Conservation (phyloP, 2,329 filamentous ascomycete species). For the Pseudocercospora crystallina region DNA sequence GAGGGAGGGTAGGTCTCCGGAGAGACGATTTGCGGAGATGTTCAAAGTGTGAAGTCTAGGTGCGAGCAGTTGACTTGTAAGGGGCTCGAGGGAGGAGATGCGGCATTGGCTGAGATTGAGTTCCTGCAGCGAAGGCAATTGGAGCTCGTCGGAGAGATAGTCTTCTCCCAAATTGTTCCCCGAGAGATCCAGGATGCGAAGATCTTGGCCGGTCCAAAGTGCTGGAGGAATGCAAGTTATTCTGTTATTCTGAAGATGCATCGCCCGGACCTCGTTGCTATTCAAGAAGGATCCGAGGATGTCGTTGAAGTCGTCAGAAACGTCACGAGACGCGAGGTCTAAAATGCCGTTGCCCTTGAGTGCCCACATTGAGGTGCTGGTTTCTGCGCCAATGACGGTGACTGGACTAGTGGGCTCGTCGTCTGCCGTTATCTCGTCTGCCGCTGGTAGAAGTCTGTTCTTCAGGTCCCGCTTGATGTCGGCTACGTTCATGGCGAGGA, state of each 20-base stretch:
- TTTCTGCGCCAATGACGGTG: slow-evolving; percentile 25
- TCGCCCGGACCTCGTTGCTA: slow-evolving; percentile 50
- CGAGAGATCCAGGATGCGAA: slow-evolving; percentile 54
- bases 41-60: slow-evolving; percentile 75
- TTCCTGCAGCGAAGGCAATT: slow-evolving; percentile 70
- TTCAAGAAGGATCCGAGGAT: slow-evolving; percentile 46
- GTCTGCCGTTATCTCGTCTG: slow-evolving; percentile 39
- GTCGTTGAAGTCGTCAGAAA: slow-evolving; percentile 41
- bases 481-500: slow-evolving; percentile 74
- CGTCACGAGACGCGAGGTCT: slow-evolving; percentile 40
- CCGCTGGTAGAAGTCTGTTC: slow-evolving; percentile 62
- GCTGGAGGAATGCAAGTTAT: slow-evolving; percentile 68
- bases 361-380: slow-evolving; percentile 25
- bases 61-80: slow-evolving; percentile 68
- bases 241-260: slow-evolving; percentile 76
- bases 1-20: slow-evolving; percentile 64
- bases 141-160: slow-evolving; percentile 61
- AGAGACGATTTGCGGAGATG: slow-evolving; percentile 77
- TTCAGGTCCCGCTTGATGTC: slow-evolving; percentile 75
- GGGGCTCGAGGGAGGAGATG: slow-evolving; percentile 66
- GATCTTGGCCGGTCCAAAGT: slow-evolving; percentile 66
- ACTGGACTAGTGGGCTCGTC: slow-evolving; percentile 24
- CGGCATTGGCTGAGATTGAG: slow-evolving; percentile 74
- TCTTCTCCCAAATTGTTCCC: slow-evolving; percentile 52
- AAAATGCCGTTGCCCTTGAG: slow-evolving; percentile 38